Conservation (phyloP, 371 early-diverging fungal genomes). For the Syncephalastrum monosporum region DNA sequence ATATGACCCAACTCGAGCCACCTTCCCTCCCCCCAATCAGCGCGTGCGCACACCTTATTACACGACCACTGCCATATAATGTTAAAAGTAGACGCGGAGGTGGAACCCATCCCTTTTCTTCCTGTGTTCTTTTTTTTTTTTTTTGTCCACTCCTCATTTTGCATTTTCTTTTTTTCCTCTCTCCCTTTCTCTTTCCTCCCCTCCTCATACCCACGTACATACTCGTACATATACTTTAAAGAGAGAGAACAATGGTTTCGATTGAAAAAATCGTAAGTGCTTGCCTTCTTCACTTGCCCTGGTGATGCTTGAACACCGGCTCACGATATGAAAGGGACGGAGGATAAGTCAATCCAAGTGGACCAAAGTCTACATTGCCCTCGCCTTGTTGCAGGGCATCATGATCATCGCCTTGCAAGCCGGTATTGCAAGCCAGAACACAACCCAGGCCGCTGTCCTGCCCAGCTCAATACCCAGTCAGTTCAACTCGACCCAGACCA, state of each 20-base stretch:
- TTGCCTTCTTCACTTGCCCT: slow-evolving; percentile 2
- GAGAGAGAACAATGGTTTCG: slow-evolving; percentile 36
- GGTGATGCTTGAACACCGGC: not conserved
- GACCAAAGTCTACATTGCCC: slow-evolving; percentile 32
- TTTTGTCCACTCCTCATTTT: not conserved
- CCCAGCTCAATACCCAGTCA: slow-evolving; percentile 2
- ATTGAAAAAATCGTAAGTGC: slow-evolving; percentile 39
- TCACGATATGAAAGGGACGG: slow-evolving; percentile 17
- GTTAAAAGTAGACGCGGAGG: not conserved
- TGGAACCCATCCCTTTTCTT: not conserved
- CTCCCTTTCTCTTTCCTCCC: not conserved
- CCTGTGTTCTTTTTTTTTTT: slow-evolving; percentile 6
- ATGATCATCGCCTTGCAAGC: slow-evolving; percentile 35
- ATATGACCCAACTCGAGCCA: too few species aligned
- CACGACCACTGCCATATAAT: too few species aligned
- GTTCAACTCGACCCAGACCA: slow-evolving; percentile 3
- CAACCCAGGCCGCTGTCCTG: slow-evolving; percentile 22
- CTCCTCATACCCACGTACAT: slow-evolving; percentile 1
- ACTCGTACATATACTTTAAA: slow-evolving; percentile 1
- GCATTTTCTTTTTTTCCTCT: slow-evolving; percentile 1
- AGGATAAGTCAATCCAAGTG: slow-evolving; percentile 39
- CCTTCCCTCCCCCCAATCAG: too few species aligned
- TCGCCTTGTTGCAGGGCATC: slow-evolving; percentile 42
- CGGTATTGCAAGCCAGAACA: slow-evolving; percentile 36
- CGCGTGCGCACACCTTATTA: too few species aligned